Conservation (phyloP, 345 rosid genomes). For the Rhodamnia rubescens region DNA sequence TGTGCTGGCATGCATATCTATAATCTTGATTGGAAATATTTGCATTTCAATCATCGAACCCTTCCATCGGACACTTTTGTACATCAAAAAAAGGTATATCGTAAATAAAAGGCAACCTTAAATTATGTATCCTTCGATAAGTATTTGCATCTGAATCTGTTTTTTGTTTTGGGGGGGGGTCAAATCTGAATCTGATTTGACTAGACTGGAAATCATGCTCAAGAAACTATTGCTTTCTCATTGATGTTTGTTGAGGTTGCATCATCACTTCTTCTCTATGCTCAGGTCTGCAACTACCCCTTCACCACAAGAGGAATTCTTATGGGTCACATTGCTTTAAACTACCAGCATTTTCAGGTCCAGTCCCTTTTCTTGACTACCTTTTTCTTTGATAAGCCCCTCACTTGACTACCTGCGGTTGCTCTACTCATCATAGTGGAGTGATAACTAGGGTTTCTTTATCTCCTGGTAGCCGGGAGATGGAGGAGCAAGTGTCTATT, state of each 20-base stretch:
- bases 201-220: not conserved
- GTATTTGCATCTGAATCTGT: not conserved
- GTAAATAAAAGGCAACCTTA: not conserved
- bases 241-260: not conserved
- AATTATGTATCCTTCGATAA: not conserved
- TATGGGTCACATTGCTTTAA: conserved; percentile 76
- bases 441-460: not conserved
- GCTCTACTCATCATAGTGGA: not conserved
- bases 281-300: conserved; percentile 90
- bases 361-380: not conserved
- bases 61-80: not conserved
- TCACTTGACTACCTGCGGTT: not conserved
- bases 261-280: not conserved
- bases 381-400: not conserved
- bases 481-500: not conserved
- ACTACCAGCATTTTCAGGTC: conserved; percentile 74
- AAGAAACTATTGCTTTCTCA: not conserved
- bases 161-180: no score
- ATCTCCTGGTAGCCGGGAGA: not conserved
- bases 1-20: not conserved
- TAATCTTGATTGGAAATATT: not conserved
- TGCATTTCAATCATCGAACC: not conserved
- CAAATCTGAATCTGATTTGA: not conserved
- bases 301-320: conserved; percentile 94
- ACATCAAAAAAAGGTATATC: not conserved